phyloP scores from a whole-genome alignment of 2,329 filamentous ascomycete genomes.

The Dothiorella sarmentorum region DNA sequence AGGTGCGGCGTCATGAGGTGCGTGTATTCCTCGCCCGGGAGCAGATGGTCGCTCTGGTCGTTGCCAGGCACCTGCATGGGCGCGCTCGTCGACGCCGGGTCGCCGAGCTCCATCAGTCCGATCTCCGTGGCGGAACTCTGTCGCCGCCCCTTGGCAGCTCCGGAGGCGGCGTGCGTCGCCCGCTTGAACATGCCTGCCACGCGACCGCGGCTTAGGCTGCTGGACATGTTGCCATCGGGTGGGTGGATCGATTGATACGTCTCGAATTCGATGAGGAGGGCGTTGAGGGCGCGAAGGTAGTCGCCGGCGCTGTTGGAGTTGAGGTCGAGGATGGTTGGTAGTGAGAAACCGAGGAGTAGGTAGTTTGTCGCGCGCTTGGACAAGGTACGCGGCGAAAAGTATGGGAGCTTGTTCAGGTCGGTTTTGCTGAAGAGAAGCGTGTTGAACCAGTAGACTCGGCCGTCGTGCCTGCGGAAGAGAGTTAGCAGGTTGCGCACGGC shows the following conservation, averaged over 20 bases:
- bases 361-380: slow-evolving; percentile 90
- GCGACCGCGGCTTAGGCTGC: slow-evolving; percentile 70
- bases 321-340: slow-evolving; percentile 85
- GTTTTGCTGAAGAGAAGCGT: slow-evolving; percentile 85
- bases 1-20: slow-evolving; percentile 86
- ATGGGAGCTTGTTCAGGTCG: slow-evolving; percentile 78
- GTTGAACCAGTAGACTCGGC: slow-evolving; percentile 97
- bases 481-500: slow-evolving; percentile 1
- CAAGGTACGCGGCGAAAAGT: slow-evolving; percentile 79
- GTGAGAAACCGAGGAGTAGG: slow-evolving; percentile 84
- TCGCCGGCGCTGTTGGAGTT: slow-evolving; percentile 76
- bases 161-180: slow-evolving; percentile 35
- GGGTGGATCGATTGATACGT: slow-evolving; percentile 85
- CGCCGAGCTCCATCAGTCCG: slow-evolving; percentile 43
- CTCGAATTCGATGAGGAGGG: slow-evolving; percentile 86
- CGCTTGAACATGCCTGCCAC: slow-evolving; percentile 57
- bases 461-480: slow-evolving; percentile 68
- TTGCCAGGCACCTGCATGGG: not conserved
- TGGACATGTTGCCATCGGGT: slow-evolving; percentile 66
- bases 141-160: slow-evolving; percentile 41
- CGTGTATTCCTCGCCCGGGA: slow-evolving; percentile 77
- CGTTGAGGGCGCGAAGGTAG: slow-evolving; percentile 81
- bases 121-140: slow-evolving; percentile 59
- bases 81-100: not conserved
- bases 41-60: slow-evolving; percentile 23